Evolutionary conservation across 257 asterid genomes (phyloP), one percentile per base, ranked within the genome.

Genomic region (Nicotiana knightiana): DNA sequence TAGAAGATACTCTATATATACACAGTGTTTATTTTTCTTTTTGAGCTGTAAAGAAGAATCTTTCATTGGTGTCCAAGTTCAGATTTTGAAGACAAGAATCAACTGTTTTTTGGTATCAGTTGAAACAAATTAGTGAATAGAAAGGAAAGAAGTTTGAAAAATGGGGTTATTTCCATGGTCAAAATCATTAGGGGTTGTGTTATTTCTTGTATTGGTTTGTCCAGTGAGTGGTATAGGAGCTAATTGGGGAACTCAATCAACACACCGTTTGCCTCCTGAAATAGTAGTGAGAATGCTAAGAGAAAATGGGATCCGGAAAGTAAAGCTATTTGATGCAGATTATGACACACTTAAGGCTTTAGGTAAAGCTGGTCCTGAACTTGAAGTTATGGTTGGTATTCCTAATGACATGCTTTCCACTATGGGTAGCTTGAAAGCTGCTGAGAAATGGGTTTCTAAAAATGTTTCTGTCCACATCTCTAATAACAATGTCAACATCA

Each of bases 371-470:
- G 96, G 92, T 37, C 87, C 93, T 83, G 97, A 94, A 86, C 89
- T 94, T 84, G 97, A 94, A 87, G 97, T 94, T 39, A 93, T 94
- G 97, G 97, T 94, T 26, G 97, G 98, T 77, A 94, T 94, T 80
- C 98, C 98, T 4, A 94, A 94, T 64, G 97, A 94, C 88, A 87
- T 92, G 97, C 94, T 94, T 39, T 33, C 91, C 0, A 15, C 88
- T 73, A 77, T 94, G 18, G 96, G 82, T 62, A 93, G 87, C 77
- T 30, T 89, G 24, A 93, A 92, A 81, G 90, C 93, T 46, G 98
- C 97, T 58, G 95, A 94, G 71, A 88, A 83, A 87, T 94, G 97
- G 97, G 98, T 94, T 46, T 81, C 91, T 3, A 76, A 93, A 82
- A 94, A 93, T 73, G 95, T 94, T 77, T 77, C 97, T 15, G 91